Base-by-base conservation (phyloP, 176 grass and related monocot species). In the Raddia guianensis region DNA sequence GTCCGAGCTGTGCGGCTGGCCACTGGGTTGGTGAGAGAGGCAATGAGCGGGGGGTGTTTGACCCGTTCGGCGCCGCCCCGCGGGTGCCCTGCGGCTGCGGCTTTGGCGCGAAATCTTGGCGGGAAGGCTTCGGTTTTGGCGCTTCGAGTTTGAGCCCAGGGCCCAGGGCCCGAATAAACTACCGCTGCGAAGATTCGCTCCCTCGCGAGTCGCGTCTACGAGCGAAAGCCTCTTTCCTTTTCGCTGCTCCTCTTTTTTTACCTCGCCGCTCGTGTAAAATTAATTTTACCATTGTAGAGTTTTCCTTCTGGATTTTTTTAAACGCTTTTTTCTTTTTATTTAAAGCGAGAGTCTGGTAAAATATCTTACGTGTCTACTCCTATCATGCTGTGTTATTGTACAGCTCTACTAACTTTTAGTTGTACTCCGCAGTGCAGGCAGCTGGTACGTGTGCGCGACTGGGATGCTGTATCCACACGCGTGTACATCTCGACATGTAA, bases 61-160 rank as follows among this genome's bases (percentile, higher is more conserved):
- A 80, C 83, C 11, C 3, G n/a, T 58, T 74, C 16, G 34, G 5
- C 12, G 37, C 19, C 33, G 52, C 33, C 61, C 42, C 49, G 59
- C 7, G 51, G 70, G 60, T 3, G 61, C 62, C 62, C 62, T 20
- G 84, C 61, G 63, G 60, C 27, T 27, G n/a, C n/a, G n/a, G n/a
- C n/a, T 53, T 27, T 87, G 85, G 85, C 85, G 85, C 79, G 55
- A 87, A 77, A 11, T 46, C 76, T 76, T 82, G 85, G 84, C 79
- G 79, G 85, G 79, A 82, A 82, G 45, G 11, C 7, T 1, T 8
- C 16, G 0, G 44, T 43, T 77, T 77, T 77, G 63, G 73, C 64
- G 82, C 72, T 14, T 68, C 21, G n/a, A 66, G 82, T 14, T 68
- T 40, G n/a, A 56, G 14, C 5, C 1, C 6, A 0, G 67, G 53